Base-by-base conservation (phyloP, 345 rosid species). In the Pistacia atlantica region DNA sequence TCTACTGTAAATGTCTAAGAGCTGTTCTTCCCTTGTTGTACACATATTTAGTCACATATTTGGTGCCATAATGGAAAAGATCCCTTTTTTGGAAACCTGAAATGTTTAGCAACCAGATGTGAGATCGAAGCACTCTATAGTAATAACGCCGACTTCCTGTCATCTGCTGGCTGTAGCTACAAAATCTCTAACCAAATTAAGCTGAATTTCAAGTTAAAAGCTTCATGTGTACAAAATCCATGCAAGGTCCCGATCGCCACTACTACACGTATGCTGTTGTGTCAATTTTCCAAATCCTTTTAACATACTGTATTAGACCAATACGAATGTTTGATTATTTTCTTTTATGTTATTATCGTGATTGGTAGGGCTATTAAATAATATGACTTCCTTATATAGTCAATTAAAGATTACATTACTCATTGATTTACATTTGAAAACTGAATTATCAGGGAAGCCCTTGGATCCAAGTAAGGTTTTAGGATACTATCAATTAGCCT, bases 1-100 rank as follows among this genome's bases (percentile, higher is more conserved):
- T 78, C 82, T 65, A 63, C 78, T 80, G 88, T 83, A 84, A 84
- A 81, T 88, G 85, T 73, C 31, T 71, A 78, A 80, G 91, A 80
- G 72, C 56, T 80, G 69, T 73, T 75, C 54, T 65, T 77, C 78
- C 71, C 57, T 65, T 57, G 56, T 17, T 67, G 73, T 80, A 57
- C 69, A 45, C 66, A 22, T 17, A 69, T 74, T 73, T 80, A 22
- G 25, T 22, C 25, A 22, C 25, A 22, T 22, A 22, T 22, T 22
- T 22, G 79, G 87, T 80, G 80, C 84, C 52, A 33, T 71, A n/a
- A 55, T 66, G 77, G 79, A 83, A 74, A 67, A 83, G 80, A 75
- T 67, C 82, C 80, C 25, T 22, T 75, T 78, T 81, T 87, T 84
- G 75, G 77, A 82, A 81, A 80, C 80, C 86, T 71, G 65, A 78